These are phyloP conservation scores for Suhomyces kilbournensis DNA, from an alignment of 805 yeast genomes.

Conservation along the genomic window DNA sequence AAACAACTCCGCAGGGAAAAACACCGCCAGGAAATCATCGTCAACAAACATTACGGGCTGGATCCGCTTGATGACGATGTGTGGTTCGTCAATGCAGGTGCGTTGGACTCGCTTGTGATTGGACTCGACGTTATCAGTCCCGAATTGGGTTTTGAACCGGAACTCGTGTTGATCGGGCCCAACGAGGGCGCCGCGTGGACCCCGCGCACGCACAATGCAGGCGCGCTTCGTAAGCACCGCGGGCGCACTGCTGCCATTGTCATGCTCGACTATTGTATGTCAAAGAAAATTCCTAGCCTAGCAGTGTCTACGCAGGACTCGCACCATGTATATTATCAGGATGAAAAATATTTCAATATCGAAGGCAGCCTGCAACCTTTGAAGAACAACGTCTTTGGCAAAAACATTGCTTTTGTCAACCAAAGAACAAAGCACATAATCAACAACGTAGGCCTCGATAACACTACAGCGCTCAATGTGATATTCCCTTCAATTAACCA, in stretches of 20 bases:
- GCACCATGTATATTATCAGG: slow-evolving; percentile 31
- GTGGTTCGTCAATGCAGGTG: slow-evolving; percentile 34
- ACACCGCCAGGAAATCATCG: neutral
- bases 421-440: slow-evolving; percentile 20
- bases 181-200: slow-evolving; percentile 23
- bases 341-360: slow-evolving; percentile 26
- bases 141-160: slow-evolving; percentile 22
- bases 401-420: slow-evolving; percentile 25
- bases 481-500: slow-evolving; percentile 30
- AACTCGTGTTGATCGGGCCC: slow-evolving; percentile 35
- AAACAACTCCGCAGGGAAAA: slow-evolving; percentile 12
- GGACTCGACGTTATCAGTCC: slow-evolving; percentile 28
- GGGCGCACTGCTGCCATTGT: slow-evolving; percentile 8
- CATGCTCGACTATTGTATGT: slow-evolving; percentile 16
- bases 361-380: slow-evolving; percentile 6
- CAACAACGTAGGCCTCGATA: slow-evolving; percentile 7
- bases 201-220: neutral
- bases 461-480: slow-evolving; percentile 16
- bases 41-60: slow-evolving; percentile 24
- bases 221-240: slow-evolving; percentile 1
- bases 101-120: slow-evolving; percentile 22
- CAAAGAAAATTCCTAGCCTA: slow-evolving; percentile 18
- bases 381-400: slow-evolving; percentile 20
- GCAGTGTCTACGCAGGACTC: slow-evolving; percentile 25
- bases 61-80: slow-evolving; percentile 30